Evolutionary conservation across 805 yeast genomes (phyloP).

Genomic region (Starmerella roubikii): DNA sequence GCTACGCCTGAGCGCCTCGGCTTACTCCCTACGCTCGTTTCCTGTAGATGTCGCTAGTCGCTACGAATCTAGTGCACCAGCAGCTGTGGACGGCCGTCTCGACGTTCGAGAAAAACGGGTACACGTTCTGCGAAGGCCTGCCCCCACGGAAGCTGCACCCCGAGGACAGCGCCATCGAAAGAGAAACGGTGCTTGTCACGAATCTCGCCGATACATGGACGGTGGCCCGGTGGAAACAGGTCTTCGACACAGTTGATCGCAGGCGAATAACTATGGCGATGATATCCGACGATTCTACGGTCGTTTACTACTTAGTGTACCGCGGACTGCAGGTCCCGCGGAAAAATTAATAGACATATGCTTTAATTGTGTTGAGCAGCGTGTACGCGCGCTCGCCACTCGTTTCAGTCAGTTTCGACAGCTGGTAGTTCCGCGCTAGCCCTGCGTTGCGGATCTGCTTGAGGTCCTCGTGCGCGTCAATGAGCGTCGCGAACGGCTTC

Average conservation of each 20-base stretch:
- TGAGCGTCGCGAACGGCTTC: constrained; percentile 6
- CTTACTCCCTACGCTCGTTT: too few species aligned
- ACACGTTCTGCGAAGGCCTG: constrained; percentile 20
- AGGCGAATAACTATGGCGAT: constrained; percentile 30
- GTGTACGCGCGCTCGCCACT: constrained; percentile 7
- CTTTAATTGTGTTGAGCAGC: constrained; percentile 7
- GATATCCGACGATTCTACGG: constrained; percentile 31
- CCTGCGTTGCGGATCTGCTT: constrained; percentile 9
- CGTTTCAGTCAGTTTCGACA: constrained; percentile 1
- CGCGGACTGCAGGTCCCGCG: constrained; percentile 30
- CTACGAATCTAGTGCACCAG: constrained; percentile 26
- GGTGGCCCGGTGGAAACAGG: constrained; percentile 24
- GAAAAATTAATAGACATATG: constrained; percentile 22
- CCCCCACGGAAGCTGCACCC: constrained; percentile 29
- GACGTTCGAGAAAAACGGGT: constrained; percentile 12
- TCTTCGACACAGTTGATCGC: constrained; percentile 20
- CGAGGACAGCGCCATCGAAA: constrained; percentile 21
- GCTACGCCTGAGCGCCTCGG: too few species aligned
- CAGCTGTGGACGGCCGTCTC: constrained; percentile 27
- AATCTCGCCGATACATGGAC: constrained; percentile 25
- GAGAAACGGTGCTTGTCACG: constrained; percentile 17
- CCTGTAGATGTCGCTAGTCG: constrained; percentile 5
- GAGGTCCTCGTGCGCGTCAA: constrained; percentile 6
- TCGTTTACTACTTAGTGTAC: constrained; percentile 32
- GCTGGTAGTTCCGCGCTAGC: constrained; percentile 7